Evolutionary conservation across 2,329 filamentous ascomycete genomes (phyloP).

Genomic region (Pseudogymnoascus sp.): DNA sequence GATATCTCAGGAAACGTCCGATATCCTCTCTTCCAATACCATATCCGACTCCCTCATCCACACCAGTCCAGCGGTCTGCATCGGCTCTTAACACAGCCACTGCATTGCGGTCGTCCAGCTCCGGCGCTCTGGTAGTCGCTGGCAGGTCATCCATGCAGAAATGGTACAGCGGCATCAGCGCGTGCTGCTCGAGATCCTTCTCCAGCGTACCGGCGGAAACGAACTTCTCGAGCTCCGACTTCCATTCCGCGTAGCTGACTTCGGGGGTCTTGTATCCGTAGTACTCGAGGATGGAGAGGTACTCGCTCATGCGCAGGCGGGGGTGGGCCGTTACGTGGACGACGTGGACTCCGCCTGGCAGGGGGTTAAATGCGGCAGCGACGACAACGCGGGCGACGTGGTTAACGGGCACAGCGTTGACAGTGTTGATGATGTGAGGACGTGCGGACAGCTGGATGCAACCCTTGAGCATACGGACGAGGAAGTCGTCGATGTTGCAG

Average conservation of each 20-base stretch:
- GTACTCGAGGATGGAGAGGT: constrained; percentile 56
- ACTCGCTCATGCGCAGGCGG: constrained; percentile 68
- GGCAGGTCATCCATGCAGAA: constrained; percentile 61
- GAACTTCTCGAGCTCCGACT: constrained; percentile 51
- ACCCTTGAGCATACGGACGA: constrained; percentile 79
- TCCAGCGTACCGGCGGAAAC: constrained; percentile 43
- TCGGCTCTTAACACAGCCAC: constrained; percentile 56
- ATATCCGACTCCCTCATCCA: constrained; percentile 17
- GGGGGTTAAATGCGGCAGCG: constrained; percentile 60
- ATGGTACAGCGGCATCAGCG: constrained; percentile 62
- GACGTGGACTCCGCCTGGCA: constrained; percentile 39
- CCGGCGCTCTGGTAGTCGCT: constrained; percentile 56
- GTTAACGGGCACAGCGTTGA: constrained; percentile 82
- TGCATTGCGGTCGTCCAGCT: constrained; percentile 60
- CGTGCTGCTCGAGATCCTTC: constrained; percentile 49
- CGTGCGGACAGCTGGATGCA: constrained; percentile 70
- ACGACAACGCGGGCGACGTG: constrained; percentile 78
- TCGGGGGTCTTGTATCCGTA: constrained; percentile 67
- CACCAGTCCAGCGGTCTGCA: constrained; percentile 26
- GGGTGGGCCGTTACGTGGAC: constrained; percentile 75
- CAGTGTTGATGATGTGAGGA: constrained; percentile 73
- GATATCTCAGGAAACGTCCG: constrained; percentile 18
- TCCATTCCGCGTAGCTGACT: constrained; percentile 62
- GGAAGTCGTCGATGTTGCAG: constrained; percentile 80
- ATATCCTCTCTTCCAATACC: constrained; percentile 18